These are phyloP conservation scores for Brassica juncea DNA, from an alignment of 345 rosid species.

Conservation along the genomic window DNA sequence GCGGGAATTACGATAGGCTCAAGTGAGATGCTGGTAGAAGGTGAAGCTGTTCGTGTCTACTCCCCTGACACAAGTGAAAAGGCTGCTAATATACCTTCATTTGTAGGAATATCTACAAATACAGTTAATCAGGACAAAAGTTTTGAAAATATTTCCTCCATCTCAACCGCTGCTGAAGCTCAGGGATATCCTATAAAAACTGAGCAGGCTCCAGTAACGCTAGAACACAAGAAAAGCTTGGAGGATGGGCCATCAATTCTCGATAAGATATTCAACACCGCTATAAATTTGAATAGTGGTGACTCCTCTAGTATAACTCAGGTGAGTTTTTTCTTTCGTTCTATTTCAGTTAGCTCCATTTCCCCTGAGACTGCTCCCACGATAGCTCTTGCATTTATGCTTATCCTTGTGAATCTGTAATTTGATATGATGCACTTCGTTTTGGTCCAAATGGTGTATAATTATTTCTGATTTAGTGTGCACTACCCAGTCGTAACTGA, in stretches of 20 bases:
- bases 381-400: slow-evolving; percentile 11
- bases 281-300: slow-evolving; percentile 50
- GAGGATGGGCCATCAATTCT: slow-evolving; percentile 65
- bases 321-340: slow-evolving; percentile 44
- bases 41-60: slow-evolving; percentile 38
- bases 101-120: slow-evolving; percentile 47
- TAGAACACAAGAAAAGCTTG: slow-evolving; percentile 40
- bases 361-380: slow-evolving; percentile 7
- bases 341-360: neutral
- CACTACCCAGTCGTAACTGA: neutral
- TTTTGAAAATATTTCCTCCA: slow-evolving; percentile 42
- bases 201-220: slow-evolving; percentile 49
- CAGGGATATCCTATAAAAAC: slow-evolving; percentile 39
- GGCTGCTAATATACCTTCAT: slow-evolving; percentile 42
- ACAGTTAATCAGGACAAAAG: slow-evolving; percentile 37
- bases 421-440: neutral
- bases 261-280: slow-evolving; percentile 72
- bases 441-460: slow-evolving; percentile 1
- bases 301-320: slow-evolving; percentile 46
- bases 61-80: slow-evolving; percentile 38
- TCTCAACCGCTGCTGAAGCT: slow-evolving; percentile 45
- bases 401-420: neutral
- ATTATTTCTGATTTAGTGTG: slow-evolving; percentile 6
- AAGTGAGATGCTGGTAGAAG: slow-evolving; percentile 46
- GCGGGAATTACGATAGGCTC: slow-evolving; percentile 44